phyloP scores from a whole-genome alignment of 2,329 filamentous ascomycete genomes.

The Taxawa tesnikishii region DNA sequence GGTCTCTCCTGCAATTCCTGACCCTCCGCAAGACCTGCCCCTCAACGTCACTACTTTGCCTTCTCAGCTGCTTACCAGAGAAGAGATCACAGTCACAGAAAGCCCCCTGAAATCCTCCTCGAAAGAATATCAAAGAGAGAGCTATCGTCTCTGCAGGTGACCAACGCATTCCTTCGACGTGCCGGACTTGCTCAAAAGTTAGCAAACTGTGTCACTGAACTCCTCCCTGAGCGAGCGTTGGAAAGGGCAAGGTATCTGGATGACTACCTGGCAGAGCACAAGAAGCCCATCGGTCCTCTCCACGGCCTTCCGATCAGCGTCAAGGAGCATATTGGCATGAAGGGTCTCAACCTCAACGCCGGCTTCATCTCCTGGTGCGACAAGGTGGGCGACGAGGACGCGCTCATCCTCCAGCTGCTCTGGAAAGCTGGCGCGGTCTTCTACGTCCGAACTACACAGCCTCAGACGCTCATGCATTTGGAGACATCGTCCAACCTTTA shows the following conservation, averaged over 20 bases:
- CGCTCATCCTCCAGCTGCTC: constrained; percentile 34
- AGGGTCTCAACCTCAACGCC: constrained; percentile 35
- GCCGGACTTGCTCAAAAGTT: constrained; percentile 35
- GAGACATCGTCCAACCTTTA: constrained; percentile 40
- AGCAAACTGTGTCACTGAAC: constrained; percentile 35
- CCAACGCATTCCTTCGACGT: constrained; percentile 32
- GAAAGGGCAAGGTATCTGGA: constrained; percentile 28
- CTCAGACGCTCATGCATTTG: constrained; percentile 43
- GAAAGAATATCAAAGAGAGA: constrained; percentile 9
- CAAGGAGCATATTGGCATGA: constrained; percentile 41
- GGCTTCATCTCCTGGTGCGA: constrained; percentile 40
- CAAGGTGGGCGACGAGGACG: constrained; percentile 30
- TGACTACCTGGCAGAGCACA: constrained; percentile 22
- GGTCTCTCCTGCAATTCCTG: constrained; percentile 27
- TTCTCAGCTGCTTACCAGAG: constrained; percentile 21
- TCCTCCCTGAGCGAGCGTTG: constrained; percentile 25
- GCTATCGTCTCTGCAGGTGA: constrained; percentile 25
- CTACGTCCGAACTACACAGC: constrained; percentile 40
- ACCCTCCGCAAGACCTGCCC: constrained; percentile 23
- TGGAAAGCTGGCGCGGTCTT: constrained; percentile 37
- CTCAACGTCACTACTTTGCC: constrained; percentile 36
- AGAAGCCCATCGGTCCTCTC: constrained; percentile 29
- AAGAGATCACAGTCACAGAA: constrained; percentile 4
- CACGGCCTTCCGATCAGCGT: constrained; percentile 40
- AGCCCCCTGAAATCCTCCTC: background rate